These are phyloP conservation scores for Nitzschia palea DNA, from an alignment of 108 stramenopile species.

Conservation along the genomic window DNA sequence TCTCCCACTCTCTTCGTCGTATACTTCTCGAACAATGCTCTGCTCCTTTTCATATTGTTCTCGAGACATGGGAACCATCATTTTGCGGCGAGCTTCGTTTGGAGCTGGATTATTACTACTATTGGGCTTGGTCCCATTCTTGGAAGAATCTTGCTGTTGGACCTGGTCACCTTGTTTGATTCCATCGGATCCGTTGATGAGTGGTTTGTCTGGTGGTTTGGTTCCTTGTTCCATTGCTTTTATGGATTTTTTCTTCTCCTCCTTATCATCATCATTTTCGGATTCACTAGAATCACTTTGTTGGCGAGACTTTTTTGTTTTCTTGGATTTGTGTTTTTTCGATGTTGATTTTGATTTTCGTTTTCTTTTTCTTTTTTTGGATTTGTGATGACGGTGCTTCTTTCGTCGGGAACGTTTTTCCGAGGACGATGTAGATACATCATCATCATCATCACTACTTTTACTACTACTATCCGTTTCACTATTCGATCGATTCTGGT, in stretches of 20 bases:
- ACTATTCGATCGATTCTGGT: too few species aligned
- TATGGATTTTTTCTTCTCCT: not conserved
- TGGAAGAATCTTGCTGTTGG: too few species aligned
- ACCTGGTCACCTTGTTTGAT: too few species aligned
- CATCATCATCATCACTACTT: not conserved
- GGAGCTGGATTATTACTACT: too few species aligned
- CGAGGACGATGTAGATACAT: not conserved
- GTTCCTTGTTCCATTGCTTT: too few species aligned
- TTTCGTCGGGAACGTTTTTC: not conserved
- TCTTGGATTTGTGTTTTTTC: not conserved
- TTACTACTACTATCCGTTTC: too few species aligned
- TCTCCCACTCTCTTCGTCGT: conserved; percentile 82
- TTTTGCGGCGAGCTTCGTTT: not conserved
- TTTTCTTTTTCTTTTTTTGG: not conserved
- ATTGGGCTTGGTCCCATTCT: too few species aligned
- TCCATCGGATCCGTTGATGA: too few species aligned
- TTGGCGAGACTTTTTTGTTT: not conserved
- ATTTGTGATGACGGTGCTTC: not conserved
- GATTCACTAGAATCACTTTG: not conserved
- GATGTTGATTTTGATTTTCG: not conserved
- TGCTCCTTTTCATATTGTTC: conserved; percentile 81
- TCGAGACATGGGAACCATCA: conserved; percentile 83
- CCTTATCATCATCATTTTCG: not conserved
- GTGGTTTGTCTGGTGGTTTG: too few species aligned
- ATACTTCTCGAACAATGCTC: conserved; percentile 74